These are phyloP conservation scores for Eucalyptus tenuipes DNA, from an alignment of 345 rosid genomes.

Conservation along the genomic window DNA sequence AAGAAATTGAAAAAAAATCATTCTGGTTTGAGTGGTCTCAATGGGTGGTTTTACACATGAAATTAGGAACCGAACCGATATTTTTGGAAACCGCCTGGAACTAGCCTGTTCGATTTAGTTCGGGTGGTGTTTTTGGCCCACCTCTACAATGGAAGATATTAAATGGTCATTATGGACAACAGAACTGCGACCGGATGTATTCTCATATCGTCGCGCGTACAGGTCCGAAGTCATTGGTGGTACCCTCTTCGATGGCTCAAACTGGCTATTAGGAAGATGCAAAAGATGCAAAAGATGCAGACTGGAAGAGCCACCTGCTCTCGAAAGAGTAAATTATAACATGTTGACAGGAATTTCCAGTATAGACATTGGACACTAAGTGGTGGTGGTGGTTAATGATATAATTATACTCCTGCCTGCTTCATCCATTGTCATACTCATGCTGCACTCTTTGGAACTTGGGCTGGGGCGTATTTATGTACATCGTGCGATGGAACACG, in stretches of 20 bases:
- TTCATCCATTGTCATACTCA: neutral
- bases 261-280: neutral
- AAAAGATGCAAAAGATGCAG: neutral
- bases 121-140: neutral
- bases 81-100: fast-evolving
- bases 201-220: neutral
- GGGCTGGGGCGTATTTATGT: neutral
- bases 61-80: too few species aligned
- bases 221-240: neutral
- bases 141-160: neutral
- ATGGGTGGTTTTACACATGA: neutral
- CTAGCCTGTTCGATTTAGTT: fast-evolving
- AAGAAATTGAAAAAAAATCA: too few species aligned
- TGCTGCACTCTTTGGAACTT: neutral
- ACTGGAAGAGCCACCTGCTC: neutral
- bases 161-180: too few species aligned
- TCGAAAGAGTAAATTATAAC: neutral
- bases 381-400: neutral
- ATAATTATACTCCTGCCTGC: neutral
- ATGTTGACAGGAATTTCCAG: neutral
- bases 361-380: neutral
- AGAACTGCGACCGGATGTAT: neutral
- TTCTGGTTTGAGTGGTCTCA: too few species aligned
- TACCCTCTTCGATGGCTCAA: neutral
- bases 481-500: neutral